These are phyloP conservation scores for Penicillium sp. DNA, from an alignment of 2,329 filamentous ascomycete genomes.

Conservation along the genomic window DNA sequence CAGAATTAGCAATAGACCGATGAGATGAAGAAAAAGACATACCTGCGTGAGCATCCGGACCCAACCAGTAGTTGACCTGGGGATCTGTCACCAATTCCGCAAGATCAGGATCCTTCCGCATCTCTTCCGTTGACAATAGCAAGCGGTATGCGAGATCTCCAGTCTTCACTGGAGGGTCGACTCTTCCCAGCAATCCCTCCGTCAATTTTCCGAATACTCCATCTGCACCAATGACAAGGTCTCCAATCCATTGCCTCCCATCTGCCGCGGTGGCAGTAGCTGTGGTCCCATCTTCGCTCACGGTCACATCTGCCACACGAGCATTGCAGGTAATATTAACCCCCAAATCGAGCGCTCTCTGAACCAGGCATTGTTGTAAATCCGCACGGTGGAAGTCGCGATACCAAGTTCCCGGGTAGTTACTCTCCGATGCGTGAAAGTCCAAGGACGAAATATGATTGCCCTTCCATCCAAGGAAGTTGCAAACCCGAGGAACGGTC, in stretches of 20 bases:
- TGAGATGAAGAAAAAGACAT: background rate
- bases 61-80: conserved; percentile 55
- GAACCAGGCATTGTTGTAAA: conserved; percentile 49
- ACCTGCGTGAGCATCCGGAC: conserved; percentile 50
- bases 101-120: conserved; percentile 50
- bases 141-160: conserved; percentile 59
- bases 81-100: conserved; percentile 46
- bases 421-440: conserved; percentile 42
- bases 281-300: conserved; percentile 30
- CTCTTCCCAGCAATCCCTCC: conserved; percentile 45
- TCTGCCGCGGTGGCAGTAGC: conserved; percentile 38
- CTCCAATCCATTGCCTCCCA: conserved; percentile 23
- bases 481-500: conserved; percentile 45
- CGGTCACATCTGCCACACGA: conserved; percentile 44
- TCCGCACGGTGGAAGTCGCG: conserved; percentile 57
- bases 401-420: conserved; percentile 44
- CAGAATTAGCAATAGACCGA: background rate
- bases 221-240: conserved; percentile 29
- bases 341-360: conserved; percentile 50
- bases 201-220: conserved; percentile 38
- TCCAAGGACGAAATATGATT: conserved; percentile 50
- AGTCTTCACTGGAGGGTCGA: conserved; percentile 50
- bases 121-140: conserved; percentile 48
- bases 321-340: conserved; percentile 47
- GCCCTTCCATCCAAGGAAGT: conserved; percentile 56